Evolutionary conservation across 164 flowering plant genomes (phyloP), one percentile per base, ranked within the genome.

Genomic region (Nelumbo lutea): DNA sequence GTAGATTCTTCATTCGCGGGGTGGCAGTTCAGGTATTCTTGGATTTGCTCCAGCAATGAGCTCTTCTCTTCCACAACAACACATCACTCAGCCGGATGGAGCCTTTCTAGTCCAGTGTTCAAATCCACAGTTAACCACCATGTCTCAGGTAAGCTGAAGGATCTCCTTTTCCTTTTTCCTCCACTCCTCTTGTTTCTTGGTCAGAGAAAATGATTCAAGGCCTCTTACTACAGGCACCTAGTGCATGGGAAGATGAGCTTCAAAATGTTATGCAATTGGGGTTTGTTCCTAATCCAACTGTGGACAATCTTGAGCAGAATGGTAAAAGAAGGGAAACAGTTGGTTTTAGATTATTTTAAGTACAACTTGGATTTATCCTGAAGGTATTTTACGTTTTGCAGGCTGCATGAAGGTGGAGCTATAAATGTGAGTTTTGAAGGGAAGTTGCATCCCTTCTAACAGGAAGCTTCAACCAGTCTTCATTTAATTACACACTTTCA

Each of bases 211-310:
- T 71, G 46, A 68, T 66, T 13, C 14, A 15, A 66, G 14, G 57
- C 52, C 47, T 61, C 14, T 15, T 15, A 4, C 65, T 65, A 46
- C 72, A 79, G 80, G 62, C 68, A 50, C 62, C 73, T 6, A 56
- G 59, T 62, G 64, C 70, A 7, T 80, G 90, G 86, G 85, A 90
- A 68, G 82, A 67, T 73, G 96, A 91, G 56, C 81, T 91, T 42
- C 97, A 91, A 72, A 74, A 72, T 63, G 70, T 86, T 73, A 73
- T 85, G 58, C 91, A 90, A 65, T 87, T 84, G 91, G 95, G 90
- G 13, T 87, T 78, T 47, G 84, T 82, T 66, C 68, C 93, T n/a
- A 77, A 73, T 67, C 72, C 82, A n/a, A 75, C 85, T 9, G 70
- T 77, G 11, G 82, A 79, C 78, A 82, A 71, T 76, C 75, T 82